These are phyloP conservation scores for Rhodamnia rubescens DNA, from an alignment of 345 rosid genomes.

Conservation along the genomic window DNA sequence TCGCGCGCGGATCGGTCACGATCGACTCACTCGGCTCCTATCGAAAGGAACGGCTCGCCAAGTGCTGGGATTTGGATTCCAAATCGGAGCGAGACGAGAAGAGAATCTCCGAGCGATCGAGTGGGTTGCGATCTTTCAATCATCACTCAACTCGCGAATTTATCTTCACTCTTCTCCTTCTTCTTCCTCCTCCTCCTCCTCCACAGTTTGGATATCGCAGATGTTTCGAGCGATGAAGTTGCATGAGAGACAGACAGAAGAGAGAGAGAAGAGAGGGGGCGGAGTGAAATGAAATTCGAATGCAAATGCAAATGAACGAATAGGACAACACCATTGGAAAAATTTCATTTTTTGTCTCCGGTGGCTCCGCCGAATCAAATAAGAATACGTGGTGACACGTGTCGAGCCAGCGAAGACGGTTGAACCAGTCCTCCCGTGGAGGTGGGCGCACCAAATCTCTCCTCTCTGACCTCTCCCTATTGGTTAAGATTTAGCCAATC, in stretches of 20 bases:
- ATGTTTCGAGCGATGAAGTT: background rate
- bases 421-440: background rate
- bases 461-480: background rate
- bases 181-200: background rate
- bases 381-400: constrained; percentile 10
- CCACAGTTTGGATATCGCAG: background rate
- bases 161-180: background rate
- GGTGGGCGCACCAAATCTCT: background rate
- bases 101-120: background rate
- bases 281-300: background rate
- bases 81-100: background rate
- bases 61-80: background rate
- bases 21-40: background rate
- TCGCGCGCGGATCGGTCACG: background rate
- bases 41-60: background rate
- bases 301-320: background rate
- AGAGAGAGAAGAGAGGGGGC: background rate
- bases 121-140: background rate
- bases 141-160: background rate
- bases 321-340: background rate
- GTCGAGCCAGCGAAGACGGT: background rate
- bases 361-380: constrained; percentile 43
- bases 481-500: background rate
- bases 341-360: background rate
- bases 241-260: background rate